Conservation (phyloP, 2,329 filamentous ascomycete genomes). For the Cyphellophora attinorum region DNA sequence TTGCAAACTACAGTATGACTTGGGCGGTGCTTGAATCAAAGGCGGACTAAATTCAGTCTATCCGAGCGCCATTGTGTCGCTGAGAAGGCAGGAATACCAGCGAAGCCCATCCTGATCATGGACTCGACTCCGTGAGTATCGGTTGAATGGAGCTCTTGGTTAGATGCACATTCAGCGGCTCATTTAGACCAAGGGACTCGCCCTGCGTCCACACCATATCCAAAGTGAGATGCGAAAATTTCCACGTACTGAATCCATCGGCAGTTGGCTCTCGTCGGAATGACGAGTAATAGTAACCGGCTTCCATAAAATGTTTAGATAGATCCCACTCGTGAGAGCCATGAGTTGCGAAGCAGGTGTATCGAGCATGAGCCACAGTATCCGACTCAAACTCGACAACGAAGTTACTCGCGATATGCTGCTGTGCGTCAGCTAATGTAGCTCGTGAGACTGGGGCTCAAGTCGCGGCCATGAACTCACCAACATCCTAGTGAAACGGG, state of each 20-base stretch:
- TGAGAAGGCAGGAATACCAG: no score
- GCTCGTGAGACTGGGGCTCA: no score
- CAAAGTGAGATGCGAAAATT: conserved; percentile 9
- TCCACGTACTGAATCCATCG: conserved; percentile 5
- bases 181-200: conserved; percentile 10
- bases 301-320: conserved; percentile 7
- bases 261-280: conserved; percentile 8
- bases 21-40: no score
- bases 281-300: conserved; percentile 11
- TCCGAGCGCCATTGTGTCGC: no score
- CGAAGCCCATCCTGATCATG: no score
- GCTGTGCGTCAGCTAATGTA: no score
- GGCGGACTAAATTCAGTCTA: no score
- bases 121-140: no score
- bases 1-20: no score
- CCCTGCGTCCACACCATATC: conserved; percentile 9
- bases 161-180: no score
- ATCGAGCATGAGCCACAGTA: conserved; percentile 5
- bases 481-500: conserved; percentile 8
- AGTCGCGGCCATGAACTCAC: no score
- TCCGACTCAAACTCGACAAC: conserved; percentile 8
- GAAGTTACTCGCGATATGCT: conserved; percentile 9
- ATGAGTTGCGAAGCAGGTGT: conserved; percentile 5
- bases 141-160: no score
- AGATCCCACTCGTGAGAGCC: conserved; percentile 6